Evolutionary conservation across 345 rosid species (phyloP).

Genomic region (Lagerstroemia speciosa): DNA sequence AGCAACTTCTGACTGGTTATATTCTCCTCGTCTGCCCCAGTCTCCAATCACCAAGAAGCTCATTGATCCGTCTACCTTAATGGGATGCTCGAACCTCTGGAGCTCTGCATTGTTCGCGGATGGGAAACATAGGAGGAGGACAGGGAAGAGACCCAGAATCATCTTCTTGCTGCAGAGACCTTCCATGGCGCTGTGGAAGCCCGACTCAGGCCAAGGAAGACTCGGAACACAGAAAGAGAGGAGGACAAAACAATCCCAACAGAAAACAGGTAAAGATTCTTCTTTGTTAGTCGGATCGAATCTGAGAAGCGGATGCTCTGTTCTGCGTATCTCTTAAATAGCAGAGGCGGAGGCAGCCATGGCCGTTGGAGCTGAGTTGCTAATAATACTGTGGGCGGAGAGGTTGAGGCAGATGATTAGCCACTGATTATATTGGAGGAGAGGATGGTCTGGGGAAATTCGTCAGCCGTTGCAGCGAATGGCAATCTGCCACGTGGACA

Average conservation of each 20-base stretch:
- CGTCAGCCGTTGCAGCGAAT: background rate
- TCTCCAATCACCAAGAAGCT: slow-evolving; percentile 68
- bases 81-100: slow-evolving; percentile 37
- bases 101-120: slow-evolving; percentile 28
- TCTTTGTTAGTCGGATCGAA: background rate
- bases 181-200: slow-evolving; percentile 4
- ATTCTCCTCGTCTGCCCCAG: slow-evolving; percentile 75
- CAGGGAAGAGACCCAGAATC: background rate
- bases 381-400: background rate
- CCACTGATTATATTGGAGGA: background rate
- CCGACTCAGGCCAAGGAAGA: slow-evolving; percentile 4
- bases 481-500: background rate
- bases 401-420: background rate
- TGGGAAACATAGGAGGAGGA: background rate
- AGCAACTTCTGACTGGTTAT: slow-evolving; percentile 62
- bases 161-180: background rate
- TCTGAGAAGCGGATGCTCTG: background rate
- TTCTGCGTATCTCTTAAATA: background rate
- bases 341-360: background rate
- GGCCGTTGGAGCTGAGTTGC: background rate
- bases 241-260: background rate
- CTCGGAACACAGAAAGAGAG: background rate
- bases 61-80: slow-evolving; percentile 42
- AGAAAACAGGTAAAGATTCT: background rate
- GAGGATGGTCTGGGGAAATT: background rate